Evolutionary conservation across 2,329 filamentous ascomycete species (phyloP).

Genomic region (Cercospora zeae-maydis): DNA sequence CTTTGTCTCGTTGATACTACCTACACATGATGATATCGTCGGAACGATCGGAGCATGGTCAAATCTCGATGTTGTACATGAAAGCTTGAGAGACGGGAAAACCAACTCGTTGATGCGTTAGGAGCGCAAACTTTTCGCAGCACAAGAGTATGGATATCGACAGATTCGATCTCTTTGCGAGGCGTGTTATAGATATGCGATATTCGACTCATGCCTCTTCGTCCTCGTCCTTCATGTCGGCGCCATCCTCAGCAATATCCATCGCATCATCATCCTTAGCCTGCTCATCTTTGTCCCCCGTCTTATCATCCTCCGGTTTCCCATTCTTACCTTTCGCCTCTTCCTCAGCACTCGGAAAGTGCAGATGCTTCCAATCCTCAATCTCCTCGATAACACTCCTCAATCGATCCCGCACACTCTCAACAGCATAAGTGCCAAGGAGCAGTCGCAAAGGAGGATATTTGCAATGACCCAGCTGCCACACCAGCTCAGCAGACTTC

Average conservation of each 20-base stretch:
- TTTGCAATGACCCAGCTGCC: slow-evolving; percentile 91
- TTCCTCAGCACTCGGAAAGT: slow-evolving; percentile 35
- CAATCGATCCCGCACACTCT: slow-evolving; percentile 87
- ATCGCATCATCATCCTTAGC: slow-evolving; percentile 23
- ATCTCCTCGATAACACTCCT: slow-evolving; percentile 85
- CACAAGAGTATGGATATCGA: not conserved
- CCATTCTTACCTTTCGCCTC: slow-evolving; percentile 23
- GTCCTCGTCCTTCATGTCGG: not conserved
- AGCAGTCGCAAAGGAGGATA: slow-evolving; percentile 83
- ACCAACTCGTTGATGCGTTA: not conserved
- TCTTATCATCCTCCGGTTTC: slow-evolving; percentile 20
- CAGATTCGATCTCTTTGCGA: not conserved
- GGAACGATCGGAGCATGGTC: too few relatives aligned
- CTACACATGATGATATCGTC: too few relatives aligned
- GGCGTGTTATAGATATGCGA: not conserved
- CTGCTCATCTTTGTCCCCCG: slow-evolving; percentile 26
- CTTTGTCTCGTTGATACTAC: not conserved
- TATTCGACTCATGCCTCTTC: not conserved
- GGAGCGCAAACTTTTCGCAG: too few relatives aligned
- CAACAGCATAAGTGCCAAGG: slow-evolving; percentile 90
- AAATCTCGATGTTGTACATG: not conserved
- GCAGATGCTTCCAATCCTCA: slow-evolving; percentile 42
- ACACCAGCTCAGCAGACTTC: slow-evolving; percentile 88
- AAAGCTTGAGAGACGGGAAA: not conserved
- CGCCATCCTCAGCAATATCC: slow-evolving; percentile 2